These are phyloP conservation scores for Peronospora tabacina DNA, from an alignment of 352 stramenopile species.

Conservation along the genomic window DNA sequence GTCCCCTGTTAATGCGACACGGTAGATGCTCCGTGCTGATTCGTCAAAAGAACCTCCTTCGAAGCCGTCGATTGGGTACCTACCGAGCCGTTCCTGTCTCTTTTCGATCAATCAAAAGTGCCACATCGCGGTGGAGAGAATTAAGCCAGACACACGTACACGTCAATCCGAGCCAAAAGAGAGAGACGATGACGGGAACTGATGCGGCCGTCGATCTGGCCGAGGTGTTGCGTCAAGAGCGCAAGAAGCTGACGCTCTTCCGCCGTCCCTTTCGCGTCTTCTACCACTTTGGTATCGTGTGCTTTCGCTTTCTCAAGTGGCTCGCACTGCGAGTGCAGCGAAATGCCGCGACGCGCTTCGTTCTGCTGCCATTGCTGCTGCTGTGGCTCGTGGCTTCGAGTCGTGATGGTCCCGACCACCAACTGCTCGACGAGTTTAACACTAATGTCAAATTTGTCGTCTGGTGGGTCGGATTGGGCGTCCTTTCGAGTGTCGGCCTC, in stretches of 20 bases:
- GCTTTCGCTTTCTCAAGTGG: constrained; percentile 70
- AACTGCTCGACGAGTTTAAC: constrained; percentile 80
- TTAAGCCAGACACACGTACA: constrained; percentile 3
- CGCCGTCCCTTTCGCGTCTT: constrained; percentile 62
- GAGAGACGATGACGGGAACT: constrained; percentile 16
- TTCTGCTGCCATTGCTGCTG: constrained; percentile 62
- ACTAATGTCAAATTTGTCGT: constrained; percentile 81
- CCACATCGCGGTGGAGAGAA: not conserved
- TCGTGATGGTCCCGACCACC: constrained; percentile 60
- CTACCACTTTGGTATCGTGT: constrained; percentile 78
- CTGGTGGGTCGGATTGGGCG: constrained; percentile 91
- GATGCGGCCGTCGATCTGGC: constrained; percentile 22
- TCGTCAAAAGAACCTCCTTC: not conserved
- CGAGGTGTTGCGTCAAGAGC: constrained; percentile 59
- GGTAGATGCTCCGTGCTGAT: not conserved
- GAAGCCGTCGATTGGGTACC: not conserved
- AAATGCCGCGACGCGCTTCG: constrained; percentile 70
- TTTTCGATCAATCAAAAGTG: constrained; percentile 17
- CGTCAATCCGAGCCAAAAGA: constrained; percentile 10
- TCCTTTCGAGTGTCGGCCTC: constrained; percentile 91
- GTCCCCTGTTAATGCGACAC: no score
- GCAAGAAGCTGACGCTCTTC: constrained; percentile 81
- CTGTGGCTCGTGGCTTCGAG: constrained; percentile 63
- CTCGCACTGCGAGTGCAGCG: constrained; percentile 49
- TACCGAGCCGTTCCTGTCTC: not conserved